Evolutionary conservation across 192 early-diverging fungal genomes (phyloP).

Genomic region (Dissophora ornata): DNA sequence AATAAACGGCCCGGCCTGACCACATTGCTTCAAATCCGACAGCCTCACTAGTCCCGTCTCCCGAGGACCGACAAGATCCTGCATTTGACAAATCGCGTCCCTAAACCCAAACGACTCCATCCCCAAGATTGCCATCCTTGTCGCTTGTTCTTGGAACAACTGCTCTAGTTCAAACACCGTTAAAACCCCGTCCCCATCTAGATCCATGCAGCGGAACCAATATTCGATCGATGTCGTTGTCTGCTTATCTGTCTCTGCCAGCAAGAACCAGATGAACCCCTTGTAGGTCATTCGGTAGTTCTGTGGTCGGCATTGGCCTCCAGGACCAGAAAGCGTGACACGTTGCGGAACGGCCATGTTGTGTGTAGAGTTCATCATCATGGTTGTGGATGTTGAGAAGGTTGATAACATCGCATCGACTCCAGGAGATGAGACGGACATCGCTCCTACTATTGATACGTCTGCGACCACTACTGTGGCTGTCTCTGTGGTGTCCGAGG

Average conservation of each 20-base stretch:
- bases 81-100: constrained; percentile 55
- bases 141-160: constrained; percentile 86
- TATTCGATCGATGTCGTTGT: constrained; percentile 64
- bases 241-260: constrained; percentile 86
- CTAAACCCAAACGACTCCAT: constrained; percentile 53
- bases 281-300: constrained; percentile 78
- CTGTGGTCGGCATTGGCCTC: constrained; percentile 33
- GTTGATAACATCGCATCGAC: not conserved
- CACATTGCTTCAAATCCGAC: constrained; percentile 49
- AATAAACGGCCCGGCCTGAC: constrained; percentile 50
- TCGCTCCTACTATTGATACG: no score
- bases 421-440: not conserved
- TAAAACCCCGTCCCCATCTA: constrained; percentile 89
- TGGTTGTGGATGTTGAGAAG: not conserved
- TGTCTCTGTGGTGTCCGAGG: not conserved
- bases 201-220: constrained; percentile 95
- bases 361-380: no score
- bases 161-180: constrained; percentile 86
- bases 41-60: constrained; percentile 31
- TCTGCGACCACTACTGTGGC: not conserved
- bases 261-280: constrained; percentile 89
- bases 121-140: constrained; percentile 43
- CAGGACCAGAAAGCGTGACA: constrained; percentile 26
- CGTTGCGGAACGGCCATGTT: no score
- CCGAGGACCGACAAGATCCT: constrained; percentile 40